A percentile compares a stretch with the other conserved stretches of the same genome.
phyloP scores from a whole-genome alignment of 768 basidiomycete genomes.

The Daedaleopsis nitida region DNA sequence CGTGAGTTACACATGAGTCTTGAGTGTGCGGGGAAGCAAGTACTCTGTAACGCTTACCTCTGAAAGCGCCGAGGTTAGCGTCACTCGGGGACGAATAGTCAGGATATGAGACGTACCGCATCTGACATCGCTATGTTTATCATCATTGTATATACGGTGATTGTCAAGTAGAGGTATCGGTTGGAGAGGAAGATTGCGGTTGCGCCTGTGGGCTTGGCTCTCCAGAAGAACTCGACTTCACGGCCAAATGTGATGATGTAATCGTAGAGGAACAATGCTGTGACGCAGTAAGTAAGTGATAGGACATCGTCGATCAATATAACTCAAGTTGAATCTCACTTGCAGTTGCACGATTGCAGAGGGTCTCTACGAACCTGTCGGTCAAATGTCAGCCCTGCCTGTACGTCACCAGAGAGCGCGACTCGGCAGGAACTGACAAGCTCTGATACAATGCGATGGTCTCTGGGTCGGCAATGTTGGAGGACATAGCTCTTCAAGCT shows the following conservation, averaged over 20 bases:
- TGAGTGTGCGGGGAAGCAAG: no score
- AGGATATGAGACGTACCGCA: not conserved
- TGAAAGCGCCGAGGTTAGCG: not conserved
- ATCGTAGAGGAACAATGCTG: not conserved
- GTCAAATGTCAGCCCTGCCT: no score
- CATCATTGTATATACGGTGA: not conserved
- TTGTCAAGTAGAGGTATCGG: not conserved
- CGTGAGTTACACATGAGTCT: not conserved
- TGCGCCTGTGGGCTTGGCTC: not conserved
- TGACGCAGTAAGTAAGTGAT: not conserved
- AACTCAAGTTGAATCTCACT: not conserved
- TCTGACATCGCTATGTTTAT: not conserved
- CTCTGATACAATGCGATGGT: no score
- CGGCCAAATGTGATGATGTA: not conserved
- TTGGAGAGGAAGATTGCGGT: not conserved
- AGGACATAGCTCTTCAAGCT: no score
- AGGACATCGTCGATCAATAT: not conserved
- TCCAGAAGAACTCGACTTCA: not conserved
- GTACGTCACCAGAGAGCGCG: no score
- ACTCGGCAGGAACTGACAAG: no score
- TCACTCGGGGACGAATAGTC: not conserved
- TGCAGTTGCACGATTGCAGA: not conserved
- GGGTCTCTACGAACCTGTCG: no score
- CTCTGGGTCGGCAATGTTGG: no score
- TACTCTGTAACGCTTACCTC: not conserved